These are phyloP conservation scores for Tuber magnatum DNA, from an alignment of 495 filamentous ascomycete species.

Conservation along the genomic window DNA sequence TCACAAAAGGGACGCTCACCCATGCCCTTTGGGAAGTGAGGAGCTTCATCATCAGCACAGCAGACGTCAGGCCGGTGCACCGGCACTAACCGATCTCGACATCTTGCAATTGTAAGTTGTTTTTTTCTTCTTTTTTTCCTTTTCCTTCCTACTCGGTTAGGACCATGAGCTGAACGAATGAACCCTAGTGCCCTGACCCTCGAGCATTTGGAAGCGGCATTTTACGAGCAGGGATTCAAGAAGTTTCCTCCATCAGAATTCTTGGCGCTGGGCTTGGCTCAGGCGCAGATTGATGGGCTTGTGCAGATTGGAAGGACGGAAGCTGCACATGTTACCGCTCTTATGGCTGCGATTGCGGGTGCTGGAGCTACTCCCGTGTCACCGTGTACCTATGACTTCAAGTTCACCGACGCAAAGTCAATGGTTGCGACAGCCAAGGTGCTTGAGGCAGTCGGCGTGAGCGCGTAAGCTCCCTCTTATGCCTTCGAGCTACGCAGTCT, in stretches of 20 bases:
- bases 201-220: conserved; percentile 57
- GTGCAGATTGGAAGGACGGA: conserved; percentile 51
- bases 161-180: background rate
- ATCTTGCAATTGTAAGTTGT: conserved; percentile 62
- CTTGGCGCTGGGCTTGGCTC: conserved; percentile 49
- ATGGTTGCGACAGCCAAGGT: conserved; percentile 57
- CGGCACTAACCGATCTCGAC: conserved; percentile 55
- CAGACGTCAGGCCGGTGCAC: conserved; percentile 51
- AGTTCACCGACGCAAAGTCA: conserved; percentile 52
- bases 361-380: conserved; percentile 53
- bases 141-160: conserved; percentile 3
- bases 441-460: conserved; percentile 57
- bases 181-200: conserved; percentile 53
- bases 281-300: conserved; percentile 48
- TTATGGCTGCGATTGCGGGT: conserved; percentile 51
- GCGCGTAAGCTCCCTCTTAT: conserved; percentile 43
- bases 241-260: conserved; percentile 57
- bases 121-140: too few species aligned
- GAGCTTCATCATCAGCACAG: conserved; percentile 39
- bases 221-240: conserved; percentile 57
- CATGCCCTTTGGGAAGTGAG: conserved; percentile 15
- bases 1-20: conserved; percentile 33
- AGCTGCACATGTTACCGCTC: conserved; percentile 51
- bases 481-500: too few species aligned
- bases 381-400: conserved; percentile 58